phyloP scores from a whole-genome alignment of 2,329 filamentous ascomycete genomes.

The Harringtonia aguacate region DNA sequence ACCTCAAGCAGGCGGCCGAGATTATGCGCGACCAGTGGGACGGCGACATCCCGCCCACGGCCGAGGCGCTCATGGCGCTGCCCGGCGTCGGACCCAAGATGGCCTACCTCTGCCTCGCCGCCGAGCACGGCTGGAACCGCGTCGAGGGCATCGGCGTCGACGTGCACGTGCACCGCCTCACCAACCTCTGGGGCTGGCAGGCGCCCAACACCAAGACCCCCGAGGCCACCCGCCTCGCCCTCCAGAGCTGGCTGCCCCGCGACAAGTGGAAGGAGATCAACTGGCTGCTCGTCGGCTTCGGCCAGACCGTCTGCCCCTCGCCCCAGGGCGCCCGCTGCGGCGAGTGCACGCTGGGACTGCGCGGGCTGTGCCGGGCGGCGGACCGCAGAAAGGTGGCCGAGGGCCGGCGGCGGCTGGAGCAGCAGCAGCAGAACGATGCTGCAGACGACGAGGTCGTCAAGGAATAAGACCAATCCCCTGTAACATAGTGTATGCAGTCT shows the following conservation, averaged over 20 bases:
- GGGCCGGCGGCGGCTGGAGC: conserved; percentile 39
- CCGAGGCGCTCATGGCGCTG: conserved; percentile 63
- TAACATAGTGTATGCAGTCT: too few species aligned
- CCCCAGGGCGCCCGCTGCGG: conserved; percentile 74
- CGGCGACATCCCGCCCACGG: conserved; percentile 70
- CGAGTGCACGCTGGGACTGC: conserved; percentile 69
- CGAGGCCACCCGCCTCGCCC: conserved; percentile 65
- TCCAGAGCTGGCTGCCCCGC: conserved; percentile 73
- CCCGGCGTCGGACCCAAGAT: conserved; percentile 92
- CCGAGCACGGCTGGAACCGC: conserved; percentile 46
- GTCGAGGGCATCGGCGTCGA: conserved; percentile 81
- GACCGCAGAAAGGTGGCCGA: conserved; percentile 52
- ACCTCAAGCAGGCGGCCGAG: conserved; percentile 62
- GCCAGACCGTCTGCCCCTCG: conserved; percentile 68
- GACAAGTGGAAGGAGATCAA: conserved; percentile 93
- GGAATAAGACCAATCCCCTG: background rate
- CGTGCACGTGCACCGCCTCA: conserved; percentile 90
- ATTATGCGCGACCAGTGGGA: conserved; percentile 60
- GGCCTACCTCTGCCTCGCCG: conserved; percentile 79
- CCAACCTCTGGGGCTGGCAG: conserved; percentile 90
- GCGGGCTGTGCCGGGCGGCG: conserved; percentile 65
- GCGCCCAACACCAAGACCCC: conserved; percentile 51
- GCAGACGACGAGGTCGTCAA: too few species aligned
- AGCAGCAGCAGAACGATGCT: too few species aligned
- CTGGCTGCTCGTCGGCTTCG: conserved; percentile 74